Evolutionary conservation across 768 basidiomycete species (phyloP).

Genomic region (Scleroderma citrinum): DNA sequence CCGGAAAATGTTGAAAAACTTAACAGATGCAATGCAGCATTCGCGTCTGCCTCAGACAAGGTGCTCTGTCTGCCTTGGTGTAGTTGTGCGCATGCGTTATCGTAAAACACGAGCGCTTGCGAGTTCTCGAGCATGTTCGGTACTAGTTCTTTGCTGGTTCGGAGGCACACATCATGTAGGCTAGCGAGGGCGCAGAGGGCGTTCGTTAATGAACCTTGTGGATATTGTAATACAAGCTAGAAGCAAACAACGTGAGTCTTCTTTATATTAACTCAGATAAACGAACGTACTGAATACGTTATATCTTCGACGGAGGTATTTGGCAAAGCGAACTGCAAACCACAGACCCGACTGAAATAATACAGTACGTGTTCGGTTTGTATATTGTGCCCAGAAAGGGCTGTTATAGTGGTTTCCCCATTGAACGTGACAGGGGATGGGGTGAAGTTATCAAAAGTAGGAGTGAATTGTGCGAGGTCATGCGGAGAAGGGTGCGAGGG

Average conservation of each 20-base stretch:
- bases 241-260: constrained; percentile 9
- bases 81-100: constrained; percentile 62
- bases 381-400: constrained; percentile 35
- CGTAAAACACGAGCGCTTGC: constrained; percentile 57
- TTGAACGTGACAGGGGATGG: constrained; percentile 25
- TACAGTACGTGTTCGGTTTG: constrained; percentile 61
- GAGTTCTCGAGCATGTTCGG: constrained; percentile 50
- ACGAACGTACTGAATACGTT: constrained; percentile 54
- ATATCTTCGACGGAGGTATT: constrained; percentile 56
- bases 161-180: constrained; percentile 59
- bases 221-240: constrained; percentile 53
- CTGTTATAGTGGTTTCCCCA: constrained; percentile 9
- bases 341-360: constrained; percentile 69
- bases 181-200: constrained; percentile 73
- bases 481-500: constrained; percentile 32
- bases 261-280: neutral
- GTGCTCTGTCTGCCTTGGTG: constrained; percentile 47
- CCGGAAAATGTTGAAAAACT: constrained; percentile 69
- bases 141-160: constrained; percentile 58
- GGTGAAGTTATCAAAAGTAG: constrained; percentile 30
- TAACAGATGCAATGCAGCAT: constrained; percentile 74
- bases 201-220: constrained; percentile 64
- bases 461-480: constrained; percentile 27
- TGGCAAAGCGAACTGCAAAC: constrained; percentile 60
- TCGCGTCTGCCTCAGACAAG: constrained; percentile 63